These are phyloP conservation scores for Acacia melanoxylon DNA, from an alignment of 306 rosid genomes.

Conservation along the genomic window DNA sequence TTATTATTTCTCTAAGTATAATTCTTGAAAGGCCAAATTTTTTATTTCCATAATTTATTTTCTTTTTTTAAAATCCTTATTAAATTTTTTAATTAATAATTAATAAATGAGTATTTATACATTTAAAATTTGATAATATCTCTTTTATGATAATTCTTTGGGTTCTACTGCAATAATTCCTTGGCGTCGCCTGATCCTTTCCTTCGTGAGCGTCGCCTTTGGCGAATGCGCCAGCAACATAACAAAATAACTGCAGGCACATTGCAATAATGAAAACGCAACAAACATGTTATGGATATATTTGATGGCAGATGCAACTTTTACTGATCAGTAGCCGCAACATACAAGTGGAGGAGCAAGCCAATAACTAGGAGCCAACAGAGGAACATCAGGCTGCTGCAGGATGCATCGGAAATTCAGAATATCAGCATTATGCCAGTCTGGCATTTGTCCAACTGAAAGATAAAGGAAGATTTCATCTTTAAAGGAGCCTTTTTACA, in stretches of 20 bases:
- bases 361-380: slow-evolving; percentile 73
- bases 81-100: too few species aligned
- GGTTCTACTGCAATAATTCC: too few species aligned
- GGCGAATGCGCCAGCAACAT: slow-evolving; percentile 87
- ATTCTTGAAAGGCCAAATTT: too few species aligned
- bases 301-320: slow-evolving; percentile 15
- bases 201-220: slow-evolving; percentile 75
- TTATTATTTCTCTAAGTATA: too few species aligned
- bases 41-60: too few species aligned
- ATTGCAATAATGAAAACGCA: slow-evolving; percentile 10
- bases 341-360: slow-evolving; percentile 66
- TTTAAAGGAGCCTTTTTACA: slow-evolving; percentile 4
- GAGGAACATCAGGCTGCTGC: slow-evolving; percentile 82
- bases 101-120: too few species aligned
- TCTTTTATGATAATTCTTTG: too few species aligned
- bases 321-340: slow-evolving; percentile 72
- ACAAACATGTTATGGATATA: not conserved
- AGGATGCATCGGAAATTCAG: slow-evolving; percentile 30
- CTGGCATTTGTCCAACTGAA: not conserved
- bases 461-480: not conserved
- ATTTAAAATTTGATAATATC: too few species aligned
- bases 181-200: slow-evolving; percentile 72
- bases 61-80: too few species aligned
- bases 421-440: slow-evolving; percentile 31
- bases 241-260: slow-evolving; percentile 55